Base-by-base conservation (phyloP, 1,284 basidiomycete species). In the Fomitiporia mediterranea region DNA sequence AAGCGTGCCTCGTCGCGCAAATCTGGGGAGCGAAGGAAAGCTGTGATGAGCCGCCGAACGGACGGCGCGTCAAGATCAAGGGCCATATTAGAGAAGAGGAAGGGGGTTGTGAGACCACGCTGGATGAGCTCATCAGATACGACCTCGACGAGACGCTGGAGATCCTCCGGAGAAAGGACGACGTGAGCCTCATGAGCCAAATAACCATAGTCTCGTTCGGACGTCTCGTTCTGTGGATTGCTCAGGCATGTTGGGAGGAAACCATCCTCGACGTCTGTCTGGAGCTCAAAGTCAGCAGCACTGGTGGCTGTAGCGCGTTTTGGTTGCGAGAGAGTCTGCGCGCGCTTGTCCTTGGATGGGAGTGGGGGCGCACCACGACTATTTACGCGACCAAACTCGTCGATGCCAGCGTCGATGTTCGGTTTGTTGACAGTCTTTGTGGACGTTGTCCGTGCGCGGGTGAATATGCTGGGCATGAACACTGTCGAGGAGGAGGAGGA, bases 51-150 rank as follows among this genome's bases (percentile, higher is more conserved):
- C 53, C 84, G 75, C 62, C 80, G 84, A 62, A 91, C 84, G 39
- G 83, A 80, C 23, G 81, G 74, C 5, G 84, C 75, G 38, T 83
- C 86, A 43, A 94, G 77, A 65, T 95, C 92, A 57, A 96, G 82
- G 21, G 92, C 91, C 62, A 88, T 83, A 28, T 84, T 84, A 27
- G 88, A 90, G 74, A 96, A 94, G 60, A 96, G 83, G 71, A 95
- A 85, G 11, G 93, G 93, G 2, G 91, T 93, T 27, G 86, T 86
- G 58, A 95, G 79, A 49, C 87, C 73, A 66, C 90, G 78, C 53
- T 80, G 76, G 60, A 77, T 78, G 49, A 94, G 77, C 72, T 92
- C 90, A 57, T 81, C 76, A 37, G 83, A 80, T 37, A 93, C 74
- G 54, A 85, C 81, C 47, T 82, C 76, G 17, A 92, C 82, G 37